Base-by-base conservation (phyloP, 2,329 filamentous ascomycete species). In the Neonectria sp. region DNA sequence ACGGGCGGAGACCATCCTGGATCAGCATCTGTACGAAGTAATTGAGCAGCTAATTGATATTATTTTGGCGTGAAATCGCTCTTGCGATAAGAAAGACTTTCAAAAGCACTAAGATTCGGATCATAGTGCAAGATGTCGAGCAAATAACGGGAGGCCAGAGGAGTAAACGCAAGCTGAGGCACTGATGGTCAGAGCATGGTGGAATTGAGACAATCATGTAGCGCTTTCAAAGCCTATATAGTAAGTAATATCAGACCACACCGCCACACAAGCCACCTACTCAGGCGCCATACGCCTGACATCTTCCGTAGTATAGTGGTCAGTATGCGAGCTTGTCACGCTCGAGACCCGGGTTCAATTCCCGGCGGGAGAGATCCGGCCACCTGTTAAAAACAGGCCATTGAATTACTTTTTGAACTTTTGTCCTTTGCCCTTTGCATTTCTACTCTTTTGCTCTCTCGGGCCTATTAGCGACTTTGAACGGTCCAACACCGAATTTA, bases 301-400 rank as follows among this genome's bases (percentile, higher is more conserved):
- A 60, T 65, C 63, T 65, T 65, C 63, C 63, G 63, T 65, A 65
- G 63, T 60, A 65, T 65, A 58, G 61, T 64, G 61, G 61, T 64
- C 61, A 64, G 61, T 64, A 64, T 64, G 61, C 61, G 40, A 64
- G 61, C 61, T 64, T 64, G 61, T 64, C 61, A 49, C 60, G 60
- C 60, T 62, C 33, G 62, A 65, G 56, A 65, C 62, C 55, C 62
- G 62, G 62, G 63, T 65, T 65, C 63, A 63, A 63, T 63, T 63
- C 60, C 60, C 60, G 60, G 60, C 60, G 60, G 60, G 60, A 63
- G 60, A 63, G 60, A 57, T 46, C 60, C 51, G n/a, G 63, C 63
- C 63, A 49, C 43, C 63, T 65, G 63, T 65, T 35, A 33, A 17
- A 65, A 27, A 46, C 63, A 65, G 63, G 51, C 17, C 15, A 37